phyloP scores from a whole-genome alignment of 768 basidiomycete genomes.

The Solioccasus polychromus region DNA sequence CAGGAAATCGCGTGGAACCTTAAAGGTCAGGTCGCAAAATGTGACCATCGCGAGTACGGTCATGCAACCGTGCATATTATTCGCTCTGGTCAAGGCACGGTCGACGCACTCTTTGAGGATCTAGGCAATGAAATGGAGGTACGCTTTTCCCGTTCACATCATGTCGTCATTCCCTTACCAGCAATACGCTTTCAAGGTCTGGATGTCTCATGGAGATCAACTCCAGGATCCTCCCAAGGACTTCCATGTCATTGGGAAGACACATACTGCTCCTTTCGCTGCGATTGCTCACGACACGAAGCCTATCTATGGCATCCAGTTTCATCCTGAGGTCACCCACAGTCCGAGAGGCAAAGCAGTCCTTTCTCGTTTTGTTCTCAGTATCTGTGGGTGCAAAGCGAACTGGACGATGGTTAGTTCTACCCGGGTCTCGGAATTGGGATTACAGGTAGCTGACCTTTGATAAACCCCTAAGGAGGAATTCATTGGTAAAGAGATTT shows the following conservation, averaged over 20 bases:
- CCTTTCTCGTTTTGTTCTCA: constrained; percentile 78
- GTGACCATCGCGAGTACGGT: constrained; percentile 94
- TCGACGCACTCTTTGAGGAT: constrained; percentile 80
- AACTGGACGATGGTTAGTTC: constrained; percentile 90
- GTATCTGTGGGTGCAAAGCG: constrained; percentile 75
- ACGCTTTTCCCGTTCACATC: constrained; percentile 11
- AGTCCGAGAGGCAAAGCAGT: constrained; percentile 87
- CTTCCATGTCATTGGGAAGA: constrained; percentile 88
- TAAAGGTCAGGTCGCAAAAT: constrained; percentile 79
- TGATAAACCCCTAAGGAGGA: constrained; percentile 62
- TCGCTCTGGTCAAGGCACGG: constrained; percentile 53
- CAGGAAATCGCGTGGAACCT: constrained; percentile 93
- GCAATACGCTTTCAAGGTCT: constrained; percentile 69
- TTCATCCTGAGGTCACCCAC: constrained; percentile 98
- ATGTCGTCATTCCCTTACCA: not conserved
- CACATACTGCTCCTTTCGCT: constrained; percentile 84
- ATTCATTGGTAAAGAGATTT: constrained; percentile 96
- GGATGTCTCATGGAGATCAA: constrained; percentile 99
- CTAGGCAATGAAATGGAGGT: constrained; percentile 91
- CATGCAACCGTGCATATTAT: constrained; percentile 78
- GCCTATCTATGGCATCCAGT: constrained; percentile 94
- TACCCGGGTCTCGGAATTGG: constrained; percentile 5
- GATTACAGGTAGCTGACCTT: constrained; percentile 3
- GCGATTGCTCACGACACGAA: constrained; percentile 90
- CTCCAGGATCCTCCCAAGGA: constrained; percentile 74